Conservation (phyloP, 257 asterid genomes). For the Lantana camara region DNA sequence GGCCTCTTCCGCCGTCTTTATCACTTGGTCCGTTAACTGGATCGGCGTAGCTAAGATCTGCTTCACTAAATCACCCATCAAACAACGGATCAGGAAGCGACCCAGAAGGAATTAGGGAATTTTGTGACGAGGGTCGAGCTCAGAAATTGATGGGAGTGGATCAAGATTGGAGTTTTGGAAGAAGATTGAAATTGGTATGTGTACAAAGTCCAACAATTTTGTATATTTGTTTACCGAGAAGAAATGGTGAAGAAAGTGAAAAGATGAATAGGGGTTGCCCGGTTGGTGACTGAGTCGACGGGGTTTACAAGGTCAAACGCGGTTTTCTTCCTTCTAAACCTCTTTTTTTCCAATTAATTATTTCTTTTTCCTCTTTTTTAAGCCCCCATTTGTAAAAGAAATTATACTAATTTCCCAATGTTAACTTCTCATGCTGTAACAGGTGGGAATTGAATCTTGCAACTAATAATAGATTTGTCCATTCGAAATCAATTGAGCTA, state of each 20-base stretch:
- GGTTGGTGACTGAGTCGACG: conserved; percentile 22
- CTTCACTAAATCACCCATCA: conserved; percentile 70
- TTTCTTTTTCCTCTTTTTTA: not conserved
- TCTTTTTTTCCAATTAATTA: too few species aligned
- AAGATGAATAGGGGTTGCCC: not conserved
- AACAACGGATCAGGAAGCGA: conserved; percentile 16
- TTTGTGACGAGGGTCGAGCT: not conserved
- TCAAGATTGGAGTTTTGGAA: conserved; percentile 6
- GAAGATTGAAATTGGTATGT: not conserved
- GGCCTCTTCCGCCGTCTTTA: conserved; percentile 64
- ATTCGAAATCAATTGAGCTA: too few species aligned
- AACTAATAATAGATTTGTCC: too few species aligned
- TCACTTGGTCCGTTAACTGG: conserved; percentile 62
- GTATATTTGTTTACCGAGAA: not conserved
- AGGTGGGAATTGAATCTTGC: too few species aligned
- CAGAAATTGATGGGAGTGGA: not conserved
- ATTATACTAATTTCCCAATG: too few species aligned
- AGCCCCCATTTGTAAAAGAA: too few species aligned
- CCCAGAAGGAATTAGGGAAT: not conserved
- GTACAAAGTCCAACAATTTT: not conserved
- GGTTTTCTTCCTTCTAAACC: not conserved
- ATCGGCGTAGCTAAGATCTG: conserved; percentile 72
- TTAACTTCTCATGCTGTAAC: too few species aligned
- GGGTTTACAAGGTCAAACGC: conserved; percentile 40
- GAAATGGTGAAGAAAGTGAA: too few species aligned